Percentiles rank a stretch among this genome's conserved stretches.
Conservation (phyloP, 768 basidiomycete genomes). For the Xerocomellus intermedius region DNA sequence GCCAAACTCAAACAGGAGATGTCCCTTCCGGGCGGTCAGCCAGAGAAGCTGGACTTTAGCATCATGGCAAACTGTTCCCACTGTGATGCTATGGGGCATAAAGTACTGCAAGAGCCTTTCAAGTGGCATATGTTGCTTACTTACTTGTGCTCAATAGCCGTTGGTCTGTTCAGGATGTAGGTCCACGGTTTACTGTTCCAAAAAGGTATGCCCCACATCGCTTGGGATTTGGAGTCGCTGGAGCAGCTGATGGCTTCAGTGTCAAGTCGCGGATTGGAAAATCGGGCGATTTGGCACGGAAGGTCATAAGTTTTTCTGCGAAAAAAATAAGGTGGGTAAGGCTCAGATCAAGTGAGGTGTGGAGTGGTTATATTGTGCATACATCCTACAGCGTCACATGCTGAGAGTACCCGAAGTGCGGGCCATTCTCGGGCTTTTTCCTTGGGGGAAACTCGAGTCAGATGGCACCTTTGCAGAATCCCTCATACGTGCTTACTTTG, state of each 20-base stretch:
- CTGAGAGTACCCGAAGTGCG: conserved; percentile 33
- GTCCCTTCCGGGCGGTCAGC: conserved; percentile 28
- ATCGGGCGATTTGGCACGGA: conserved; percentile 27
- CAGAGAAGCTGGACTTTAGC: conserved; percentile 30
- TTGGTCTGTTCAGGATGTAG: conserved; percentile 30
- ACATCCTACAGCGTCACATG: conserved; percentile 36
- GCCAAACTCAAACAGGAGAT: conserved; percentile 27
- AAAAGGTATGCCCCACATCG: conserved; percentile 13
- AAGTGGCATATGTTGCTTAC: not conserved
- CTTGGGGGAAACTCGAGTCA: conserved; percentile 43
- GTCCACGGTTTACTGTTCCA: conserved; percentile 32
- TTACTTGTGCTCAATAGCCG: conserved; percentile 16
- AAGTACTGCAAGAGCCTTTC: conserved; percentile 13
- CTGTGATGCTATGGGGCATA: conserved; percentile 17
- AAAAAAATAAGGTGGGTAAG: conserved; percentile 33
- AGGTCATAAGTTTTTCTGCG: conserved; percentile 35
- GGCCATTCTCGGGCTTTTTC: conserved; percentile 36
- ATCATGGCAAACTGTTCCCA: conserved; percentile 22
- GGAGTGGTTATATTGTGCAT: not conserved
- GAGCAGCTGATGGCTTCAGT: conserved; percentile 20
- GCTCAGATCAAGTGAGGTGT: not conserved
- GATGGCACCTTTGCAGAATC: conserved; percentile 39
- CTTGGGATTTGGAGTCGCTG: not conserved
- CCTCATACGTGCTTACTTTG: conserved; percentile 36
- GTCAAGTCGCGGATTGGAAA: conserved; percentile 39